phyloP scores from a whole-genome alignment of 805 yeast genomes.

The Hanseniaspora mollemarum region DNA sequence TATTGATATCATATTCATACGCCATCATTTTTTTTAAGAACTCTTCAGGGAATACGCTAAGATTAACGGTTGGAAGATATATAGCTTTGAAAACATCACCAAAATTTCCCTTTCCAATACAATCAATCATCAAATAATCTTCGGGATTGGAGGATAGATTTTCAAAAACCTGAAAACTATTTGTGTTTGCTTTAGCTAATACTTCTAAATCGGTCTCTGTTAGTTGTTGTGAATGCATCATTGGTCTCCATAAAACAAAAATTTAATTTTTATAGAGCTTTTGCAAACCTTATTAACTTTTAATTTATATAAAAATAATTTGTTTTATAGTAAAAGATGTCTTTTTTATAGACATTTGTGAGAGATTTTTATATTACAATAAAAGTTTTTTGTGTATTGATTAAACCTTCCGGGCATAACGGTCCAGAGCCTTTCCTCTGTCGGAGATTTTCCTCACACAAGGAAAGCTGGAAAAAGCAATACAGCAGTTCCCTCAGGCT shows the following conservation, averaged over 20 bases:
- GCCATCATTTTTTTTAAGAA: background rate
- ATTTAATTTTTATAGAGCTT: too few species aligned
- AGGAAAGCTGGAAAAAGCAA: too few species aligned
- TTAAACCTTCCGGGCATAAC: background rate
- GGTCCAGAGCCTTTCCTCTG: background rate
- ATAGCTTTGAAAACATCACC: slow-evolving; percentile 71
- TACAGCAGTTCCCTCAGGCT: too few species aligned
- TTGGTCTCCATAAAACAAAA: background rate
- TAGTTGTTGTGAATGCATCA: background rate
- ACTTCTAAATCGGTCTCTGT: background rate
- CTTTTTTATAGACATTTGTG: too few species aligned
- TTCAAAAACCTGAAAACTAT: slow-evolving; percentile 6
- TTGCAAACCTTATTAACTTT: too few species aligned
- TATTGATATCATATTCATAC: background rate
- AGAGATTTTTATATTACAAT: too few species aligned
- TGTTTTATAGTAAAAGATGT: too few species aligned
- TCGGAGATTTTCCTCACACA: too few species aligned
- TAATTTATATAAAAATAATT: too few species aligned
- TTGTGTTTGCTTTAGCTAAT: slow-evolving; percentile 2
- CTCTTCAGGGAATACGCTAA: background rate
- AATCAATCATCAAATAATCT: slow-evolving; percentile 34
- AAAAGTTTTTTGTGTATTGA: background rate
- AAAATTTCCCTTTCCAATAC: slow-evolving; percentile 75
- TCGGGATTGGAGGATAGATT: slow-evolving; percentile 8
- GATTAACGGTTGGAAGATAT: slow-evolving; percentile 2